phyloP scores from a whole-genome alignment of 345 rosid genomes.

The Mangifera indica region DNA sequence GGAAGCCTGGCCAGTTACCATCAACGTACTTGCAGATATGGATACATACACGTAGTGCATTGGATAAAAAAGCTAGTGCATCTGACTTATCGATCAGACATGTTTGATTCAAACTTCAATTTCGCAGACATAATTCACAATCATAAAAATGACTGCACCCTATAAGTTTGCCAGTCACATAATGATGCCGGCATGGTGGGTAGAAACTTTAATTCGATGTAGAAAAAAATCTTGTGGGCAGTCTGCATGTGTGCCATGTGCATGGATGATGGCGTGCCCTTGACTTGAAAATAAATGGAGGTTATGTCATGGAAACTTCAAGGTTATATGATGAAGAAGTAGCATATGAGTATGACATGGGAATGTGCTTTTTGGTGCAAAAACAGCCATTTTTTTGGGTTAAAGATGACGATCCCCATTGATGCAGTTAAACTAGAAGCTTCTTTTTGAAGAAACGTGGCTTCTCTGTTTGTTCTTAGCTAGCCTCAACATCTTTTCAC shows the following conservation, averaged over 20 bases:
- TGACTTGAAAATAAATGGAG: conserved; percentile 17
- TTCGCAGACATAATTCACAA: background rate
- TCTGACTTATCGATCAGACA: background rate
- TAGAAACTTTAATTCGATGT: background rate
- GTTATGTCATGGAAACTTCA: conserved; percentile 9
- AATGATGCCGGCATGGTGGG: conserved; percentile 6
- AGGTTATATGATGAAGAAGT: conserved; percentile 8
- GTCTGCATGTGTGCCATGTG: conserved; percentile 33
- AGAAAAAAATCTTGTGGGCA: conserved; percentile 1
- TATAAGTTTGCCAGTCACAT: background rate
- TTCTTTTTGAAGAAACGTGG: conserved; percentile 1
- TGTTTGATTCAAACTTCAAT: background rate
- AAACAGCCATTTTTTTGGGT: conserved; percentile 28
- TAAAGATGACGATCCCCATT: conserved; percentile 10
- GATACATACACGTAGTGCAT: background rate
- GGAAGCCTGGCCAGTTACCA: too few species aligned
- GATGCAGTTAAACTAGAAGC: background rate
- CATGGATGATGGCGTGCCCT: conserved; percentile 21
- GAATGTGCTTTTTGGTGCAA: conserved; percentile 13
- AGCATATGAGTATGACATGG: background rate
- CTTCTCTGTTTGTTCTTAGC: background rate
- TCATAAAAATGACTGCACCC: background rate
- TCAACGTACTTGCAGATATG: background rate
- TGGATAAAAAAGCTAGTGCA: background rate
- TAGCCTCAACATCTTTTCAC: conserved; percentile 10